A percentile compares a stretch with the other conserved stretches of the same genome.
Evolutionary conservation across 2,329 filamentous ascomycete genomes (phyloP).

Genomic region (Monosporascus ibericus): DNA sequence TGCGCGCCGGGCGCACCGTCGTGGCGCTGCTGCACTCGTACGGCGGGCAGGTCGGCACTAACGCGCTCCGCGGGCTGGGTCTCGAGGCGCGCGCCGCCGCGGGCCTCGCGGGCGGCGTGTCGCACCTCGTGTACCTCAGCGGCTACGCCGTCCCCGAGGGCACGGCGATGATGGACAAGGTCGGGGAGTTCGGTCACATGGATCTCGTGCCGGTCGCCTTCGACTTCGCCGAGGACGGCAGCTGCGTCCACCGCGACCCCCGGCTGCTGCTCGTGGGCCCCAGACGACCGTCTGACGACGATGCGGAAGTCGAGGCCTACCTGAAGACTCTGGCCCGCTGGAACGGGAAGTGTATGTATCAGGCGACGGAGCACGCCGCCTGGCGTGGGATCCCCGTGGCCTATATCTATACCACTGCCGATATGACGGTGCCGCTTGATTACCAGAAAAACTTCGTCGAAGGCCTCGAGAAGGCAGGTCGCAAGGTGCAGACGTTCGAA

Average conservation of each 20-base stretch:
- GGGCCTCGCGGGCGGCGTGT: slow-evolving; percentile 15
- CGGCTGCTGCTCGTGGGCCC: slow-evolving; percentile 3
- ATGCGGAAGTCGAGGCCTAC: slow-evolving; percentile 6
- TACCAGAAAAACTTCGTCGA: slow-evolving; percentile 10
- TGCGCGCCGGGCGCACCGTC: slow-evolving; percentile 12
- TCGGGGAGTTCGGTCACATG: slow-evolving; percentile 6
- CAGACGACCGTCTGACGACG: neutral
- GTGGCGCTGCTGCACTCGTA: slow-evolving; percentile 20
- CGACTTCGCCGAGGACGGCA: slow-evolving; percentile 8
- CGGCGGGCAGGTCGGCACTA: slow-evolving; percentile 22
- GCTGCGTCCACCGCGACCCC: slow-evolving; percentile 2
- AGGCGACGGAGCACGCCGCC: slow-evolving; percentile 3
- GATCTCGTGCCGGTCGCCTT: slow-evolving; percentile 4
- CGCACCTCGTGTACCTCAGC: slow-evolving; percentile 17
- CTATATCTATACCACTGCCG: slow-evolving; percentile 8
- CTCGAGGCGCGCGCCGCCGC: slow-evolving; percentile 4
- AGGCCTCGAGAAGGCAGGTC: slow-evolving; percentile 1
- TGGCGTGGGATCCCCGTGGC: slow-evolving; percentile 8
- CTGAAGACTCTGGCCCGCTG: slow-evolving; percentile 5
- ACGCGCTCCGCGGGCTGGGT: slow-evolving; percentile 16
- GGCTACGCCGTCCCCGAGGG: slow-evolving; percentile 7
- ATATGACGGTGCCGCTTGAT: slow-evolving; percentile 5
- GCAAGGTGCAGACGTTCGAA: slow-evolving; percentile 5
- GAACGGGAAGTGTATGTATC: slow-evolving; percentile 12
- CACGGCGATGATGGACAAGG: slow-evolving; percentile 6